Conservation (phyloP, 73 alveolate genomes). For the Diophrys appendiculata region DNA sequence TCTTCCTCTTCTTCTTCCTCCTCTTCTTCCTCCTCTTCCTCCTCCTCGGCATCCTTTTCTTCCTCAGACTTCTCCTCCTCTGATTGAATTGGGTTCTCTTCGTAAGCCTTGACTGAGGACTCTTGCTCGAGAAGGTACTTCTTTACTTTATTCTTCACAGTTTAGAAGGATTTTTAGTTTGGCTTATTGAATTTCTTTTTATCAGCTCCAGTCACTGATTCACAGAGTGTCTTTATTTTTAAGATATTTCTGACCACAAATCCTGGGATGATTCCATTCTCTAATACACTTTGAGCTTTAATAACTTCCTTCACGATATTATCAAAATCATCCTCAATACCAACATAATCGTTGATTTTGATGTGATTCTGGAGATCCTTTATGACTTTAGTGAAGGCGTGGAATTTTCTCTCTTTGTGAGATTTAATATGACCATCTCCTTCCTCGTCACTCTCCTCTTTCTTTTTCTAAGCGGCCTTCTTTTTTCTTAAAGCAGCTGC, state of each 20-base stretch:
- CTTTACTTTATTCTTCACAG: slow-evolving; percentile 59
- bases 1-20: slow-evolving; percentile 26
- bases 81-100: slow-evolving; percentile 48
- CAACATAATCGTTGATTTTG: slow-evolving; percentile 51
- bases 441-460: slow-evolving; percentile 25
- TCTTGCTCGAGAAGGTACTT: slow-evolving; percentile 46
- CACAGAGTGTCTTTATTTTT: slow-evolving; percentile 38
- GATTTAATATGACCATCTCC: slow-evolving; percentile 20
- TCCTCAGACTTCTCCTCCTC: slow-evolving; percentile 37
- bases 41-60: slow-evolving; percentile 21
- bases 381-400: slow-evolving; percentile 17
- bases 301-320: slow-evolving; percentile 31
- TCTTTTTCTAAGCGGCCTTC: not conserved
- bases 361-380: slow-evolving; percentile 51
- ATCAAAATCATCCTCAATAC: slow-evolving; percentile 48
- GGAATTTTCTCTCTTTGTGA: slow-evolving; percentile 35
- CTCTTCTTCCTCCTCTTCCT: slow-evolving; percentile 22
- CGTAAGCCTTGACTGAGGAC: slow-evolving; percentile 31
- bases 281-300: not conserved
- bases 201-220: slow-evolving; percentile 32
- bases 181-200: slow-evolving; percentile 48
- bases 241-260: slow-evolving; percentile 20
- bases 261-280: slow-evolving; percentile 26
- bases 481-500: slow-evolving; percentile 14
- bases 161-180: slow-evolving; percentile 35